phyloP scores from a whole-genome alignment of 2,329 filamentous ascomycete species.

The Fusarium abutilonis region DNA sequence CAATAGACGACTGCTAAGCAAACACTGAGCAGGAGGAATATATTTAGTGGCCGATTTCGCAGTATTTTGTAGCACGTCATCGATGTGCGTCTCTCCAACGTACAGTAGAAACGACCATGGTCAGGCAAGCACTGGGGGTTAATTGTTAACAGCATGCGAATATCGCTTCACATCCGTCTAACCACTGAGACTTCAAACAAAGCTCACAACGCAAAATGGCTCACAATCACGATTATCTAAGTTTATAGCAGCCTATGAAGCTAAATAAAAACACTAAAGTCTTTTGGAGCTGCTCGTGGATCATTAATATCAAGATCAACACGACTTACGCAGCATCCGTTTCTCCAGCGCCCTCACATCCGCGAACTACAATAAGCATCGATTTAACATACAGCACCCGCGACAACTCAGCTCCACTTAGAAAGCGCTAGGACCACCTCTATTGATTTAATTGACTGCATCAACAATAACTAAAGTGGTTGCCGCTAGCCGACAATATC shows the following conservation, averaged over 20 bases:
- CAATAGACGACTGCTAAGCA: background rate
- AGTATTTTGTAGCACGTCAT: background rate
- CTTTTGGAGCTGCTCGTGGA: background rate
- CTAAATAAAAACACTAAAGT: background rate
- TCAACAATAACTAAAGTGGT: constrained; percentile 1
- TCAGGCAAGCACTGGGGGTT: background rate
- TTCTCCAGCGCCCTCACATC: background rate
- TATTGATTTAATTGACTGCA: background rate
- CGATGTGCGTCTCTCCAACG: background rate
- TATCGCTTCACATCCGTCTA: background rate
- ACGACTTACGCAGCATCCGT: background rate
- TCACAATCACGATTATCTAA: background rate
- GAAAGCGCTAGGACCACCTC: background rate
- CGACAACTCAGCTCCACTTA: background rate
- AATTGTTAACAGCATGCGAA: background rate
- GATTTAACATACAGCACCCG: constrained; percentile 1
- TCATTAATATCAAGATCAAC: background rate
- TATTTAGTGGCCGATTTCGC: background rate
- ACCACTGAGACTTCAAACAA: background rate
- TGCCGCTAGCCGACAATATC: constrained; percentile 19
- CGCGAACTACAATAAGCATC: background rate
- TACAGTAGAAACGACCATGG: background rate
- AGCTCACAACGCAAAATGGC: background rate
- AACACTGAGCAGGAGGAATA: background rate
- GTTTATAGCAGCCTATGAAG: background rate